Evolutionary conservation across 768 basidiomycete species (phyloP), one percentile per base, ranked within the genome.

Genomic region (Lactifluus volemus): DNA sequence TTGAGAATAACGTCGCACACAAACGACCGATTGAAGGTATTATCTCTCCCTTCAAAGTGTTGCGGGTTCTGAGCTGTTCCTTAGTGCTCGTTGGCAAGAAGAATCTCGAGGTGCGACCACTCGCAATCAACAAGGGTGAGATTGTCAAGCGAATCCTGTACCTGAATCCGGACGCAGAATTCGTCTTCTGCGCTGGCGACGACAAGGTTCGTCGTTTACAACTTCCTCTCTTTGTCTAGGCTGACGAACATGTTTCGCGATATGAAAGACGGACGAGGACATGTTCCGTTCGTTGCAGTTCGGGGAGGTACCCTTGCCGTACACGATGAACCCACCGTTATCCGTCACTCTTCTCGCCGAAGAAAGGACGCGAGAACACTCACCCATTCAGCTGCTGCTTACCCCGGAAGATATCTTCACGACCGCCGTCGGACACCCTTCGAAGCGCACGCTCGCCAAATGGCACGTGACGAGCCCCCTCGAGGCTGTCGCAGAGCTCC

Each of bases 41-140:
- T 8, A 19, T n/a, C 25, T 30, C 15, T 7, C 7, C 59, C n/a
- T 36, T n/a, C 47, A 25, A 14, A 45, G 10, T 34, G 32, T 25
- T 15, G 32, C 25, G 63, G 30, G 59, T 15, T 36, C 34, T 45
- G 49, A 49, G 21, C 51, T 4, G 36, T 45, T 49, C 54, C 44
- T 1, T 65, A 88, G 93, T 97, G 5, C 84, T 97, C 53, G 89
- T 96, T 34, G 96, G 96, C 19, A 99, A 99, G 80, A 98, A 98
- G 84, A 98, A 98, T 72, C 79, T 99, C 48, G 96, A 99, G 76
- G 95, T 98, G 21, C 84, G 96, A 62, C 96, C 94, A 4, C 80
- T 95, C 36, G 93, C 94, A 1, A 85, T 98, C 61, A 98, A 97
- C 82, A 98, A 99, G 84, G 96, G 96, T 55, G 96, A 98, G 77